Conservation (phyloP, 2,329 filamentous ascomycete genomes). For the Claviceps africana region DNA sequence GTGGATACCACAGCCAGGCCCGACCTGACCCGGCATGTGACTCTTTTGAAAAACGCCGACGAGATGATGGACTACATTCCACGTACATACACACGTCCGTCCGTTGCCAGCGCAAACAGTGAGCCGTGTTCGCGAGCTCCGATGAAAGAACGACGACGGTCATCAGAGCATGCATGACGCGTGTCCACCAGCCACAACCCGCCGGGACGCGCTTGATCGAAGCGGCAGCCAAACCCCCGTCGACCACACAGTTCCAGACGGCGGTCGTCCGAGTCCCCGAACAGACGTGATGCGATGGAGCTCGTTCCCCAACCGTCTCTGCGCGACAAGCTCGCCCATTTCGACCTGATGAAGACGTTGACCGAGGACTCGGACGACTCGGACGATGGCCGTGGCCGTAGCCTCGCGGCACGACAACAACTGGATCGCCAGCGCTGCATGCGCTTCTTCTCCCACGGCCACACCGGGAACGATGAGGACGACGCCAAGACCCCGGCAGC, state of each 20-base stretch:
- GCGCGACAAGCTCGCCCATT: slow-evolving; percentile 32
- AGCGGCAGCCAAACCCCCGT: too few species aligned
- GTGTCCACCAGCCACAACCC: background rate
- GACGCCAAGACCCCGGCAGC: background rate
- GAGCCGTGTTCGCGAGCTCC: too few species aligned
- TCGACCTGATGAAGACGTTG: slow-evolving; percentile 24
- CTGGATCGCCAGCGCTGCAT: background rate
- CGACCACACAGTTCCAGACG: too few species aligned
- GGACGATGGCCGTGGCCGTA: background rate
- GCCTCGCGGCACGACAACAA: background rate
- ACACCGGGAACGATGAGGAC: background rate
- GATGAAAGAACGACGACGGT: background rate
- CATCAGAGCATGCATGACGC: background rate
- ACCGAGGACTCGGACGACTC: background rate
- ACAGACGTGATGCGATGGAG: background rate
- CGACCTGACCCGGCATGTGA: too few species aligned
- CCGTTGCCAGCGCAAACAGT: background rate
- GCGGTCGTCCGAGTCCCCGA: too few species aligned
- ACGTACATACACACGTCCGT: too few species aligned
- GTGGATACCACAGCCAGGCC: too few species aligned
- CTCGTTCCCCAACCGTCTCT: background rate
- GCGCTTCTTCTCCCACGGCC: background rate
- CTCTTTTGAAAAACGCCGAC: too few species aligned
- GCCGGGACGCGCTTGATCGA: too few species aligned
- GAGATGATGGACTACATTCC: too few species aligned